Percentiles rank a stretch among this genome's conserved stretches.
phyloP scores from a whole-genome alignment of 352 stramenopile species.

The Globisporangium splendens region DNA sequence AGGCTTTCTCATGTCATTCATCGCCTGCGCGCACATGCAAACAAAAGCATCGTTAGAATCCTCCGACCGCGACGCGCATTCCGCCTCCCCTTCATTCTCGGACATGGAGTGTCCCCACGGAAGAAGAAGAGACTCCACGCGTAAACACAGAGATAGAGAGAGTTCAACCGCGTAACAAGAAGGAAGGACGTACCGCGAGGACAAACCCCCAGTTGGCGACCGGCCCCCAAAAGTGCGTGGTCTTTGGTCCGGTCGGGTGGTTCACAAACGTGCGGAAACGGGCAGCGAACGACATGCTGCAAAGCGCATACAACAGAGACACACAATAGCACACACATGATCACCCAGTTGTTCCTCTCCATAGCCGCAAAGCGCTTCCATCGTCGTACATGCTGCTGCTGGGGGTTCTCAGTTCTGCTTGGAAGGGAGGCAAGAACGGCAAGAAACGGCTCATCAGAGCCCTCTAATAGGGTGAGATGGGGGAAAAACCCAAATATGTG shows the following conservation, averaged over 20 bases:
- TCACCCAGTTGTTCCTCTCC: no score
- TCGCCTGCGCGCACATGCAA: conserved; percentile 35
- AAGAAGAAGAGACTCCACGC: no score
- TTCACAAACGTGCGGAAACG: conserved; percentile 72
- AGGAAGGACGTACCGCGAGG: conserved; percentile 45
- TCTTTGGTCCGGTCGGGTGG: conserved; percentile 81
- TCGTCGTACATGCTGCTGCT: not conserved
- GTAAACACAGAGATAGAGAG: no score
- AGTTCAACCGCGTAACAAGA: not conserved
- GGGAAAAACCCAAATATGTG: not conserved
- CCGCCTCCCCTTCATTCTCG: no score
- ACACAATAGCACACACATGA: no score
- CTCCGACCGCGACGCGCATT: no score
- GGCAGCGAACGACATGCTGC: conserved; percentile 25
- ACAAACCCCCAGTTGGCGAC: conserved; percentile 89
- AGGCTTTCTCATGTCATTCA: conserved; percentile 80
- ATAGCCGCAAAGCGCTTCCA: no score
- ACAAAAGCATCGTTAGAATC: no score
- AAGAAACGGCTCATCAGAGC: no score
- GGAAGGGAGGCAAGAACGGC: no score
- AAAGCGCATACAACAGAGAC: not conserved
- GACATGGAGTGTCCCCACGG: no score
- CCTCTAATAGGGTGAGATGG: no score
- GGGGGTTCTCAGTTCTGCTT: not conserved
- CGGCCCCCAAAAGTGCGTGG: conserved; percentile 86